Conservation (phyloP, 345 rosid genomes). For the rapeseed (Brassica napus) region Da-Ae NC_063452.1:6209001-6209500, state of each 20-base stretch:
- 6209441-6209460: slow-evolving; percentile 1
- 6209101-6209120: slow-evolving; percentile 9
- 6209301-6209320: neutral
- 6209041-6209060: slow-evolving; percentile 1
- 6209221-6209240: neutral
- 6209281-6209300: neutral
- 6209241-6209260: neutral
- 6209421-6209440: slow-evolving; percentile 18
- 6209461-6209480: slow-evolving; percentile 1
- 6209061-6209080: slow-evolving; percentile 2
- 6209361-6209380: slow-evolving; percentile 17
- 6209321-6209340: neutral
- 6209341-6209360: slow-evolving; percentile 14
- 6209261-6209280: neutral
- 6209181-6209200: neutral
- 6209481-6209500: neutral
- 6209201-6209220: neutral
- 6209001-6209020: neutral
- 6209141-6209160: neutral
- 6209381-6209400: slow-evolving; percentile 26
- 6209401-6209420: slow-evolving; percentile 14
- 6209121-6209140: neutral
- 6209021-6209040: neutral
- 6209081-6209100: slow-evolving; percentile 29
- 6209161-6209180: neutral